phyloP scores from a whole-genome alignment of 495 filamentous ascomycete genomes.

The Tuber calosporum region DNA sequence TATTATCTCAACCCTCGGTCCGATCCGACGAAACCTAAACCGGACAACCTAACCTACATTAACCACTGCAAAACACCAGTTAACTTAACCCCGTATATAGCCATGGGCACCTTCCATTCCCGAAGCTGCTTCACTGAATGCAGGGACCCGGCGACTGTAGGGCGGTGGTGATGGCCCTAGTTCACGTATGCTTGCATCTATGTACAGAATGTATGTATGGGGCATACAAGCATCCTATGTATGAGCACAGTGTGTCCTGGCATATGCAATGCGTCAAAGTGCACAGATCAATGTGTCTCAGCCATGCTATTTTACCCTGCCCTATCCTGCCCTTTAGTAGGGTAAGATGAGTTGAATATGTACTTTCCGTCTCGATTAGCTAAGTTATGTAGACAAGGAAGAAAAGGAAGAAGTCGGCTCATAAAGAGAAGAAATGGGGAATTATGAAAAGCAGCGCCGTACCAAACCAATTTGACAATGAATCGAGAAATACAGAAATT shows the following conservation, averaged over 20 bases:
- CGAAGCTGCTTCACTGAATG: background rate
- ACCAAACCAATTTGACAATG: background rate
- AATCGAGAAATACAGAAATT: constrained; percentile 10
- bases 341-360: background rate
- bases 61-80: background rate
- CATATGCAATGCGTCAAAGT: background rate
- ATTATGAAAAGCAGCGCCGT: constrained; percentile 1
- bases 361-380: background rate
- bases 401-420: background rate
- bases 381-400: constrained; percentile 1
- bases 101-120: background rate
- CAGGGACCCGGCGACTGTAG: background rate
- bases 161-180: background rate
- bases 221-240: background rate
- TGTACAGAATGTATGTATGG: background rate
- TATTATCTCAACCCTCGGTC: background rate
- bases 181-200: background rate
- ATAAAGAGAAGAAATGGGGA: background rate
- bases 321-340: background rate
- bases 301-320: background rate
- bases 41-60: background rate
- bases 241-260: background rate
- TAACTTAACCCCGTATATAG: background rate
- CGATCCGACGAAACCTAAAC: background rate
- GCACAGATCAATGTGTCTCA: background rate